Evolutionary conservation across 768 basidiomycete species (phyloP).

Genomic region (Phlegmacium glaucopus): DNA sequence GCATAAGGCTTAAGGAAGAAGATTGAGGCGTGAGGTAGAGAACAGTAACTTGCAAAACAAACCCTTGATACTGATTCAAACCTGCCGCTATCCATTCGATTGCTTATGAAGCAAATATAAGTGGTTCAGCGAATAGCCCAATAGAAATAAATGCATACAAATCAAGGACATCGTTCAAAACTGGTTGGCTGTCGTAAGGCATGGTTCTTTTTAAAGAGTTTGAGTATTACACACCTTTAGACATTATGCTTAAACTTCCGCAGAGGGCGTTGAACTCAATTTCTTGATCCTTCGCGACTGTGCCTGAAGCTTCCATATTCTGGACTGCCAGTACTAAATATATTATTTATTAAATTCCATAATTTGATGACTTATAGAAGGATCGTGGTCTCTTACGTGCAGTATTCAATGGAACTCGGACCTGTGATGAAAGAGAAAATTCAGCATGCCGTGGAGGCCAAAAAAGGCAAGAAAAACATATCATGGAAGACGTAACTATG

Average conservation of each 20-base stretch:
- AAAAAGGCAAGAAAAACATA: constrained; percentile 35
- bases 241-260: constrained; percentile 85
- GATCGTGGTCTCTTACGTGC: constrained; percentile 41
- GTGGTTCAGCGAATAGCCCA: background rate
- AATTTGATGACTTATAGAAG: constrained; percentile 14
- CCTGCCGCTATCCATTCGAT: constrained; percentile 83
- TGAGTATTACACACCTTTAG: constrained; percentile 50
- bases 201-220: background rate
- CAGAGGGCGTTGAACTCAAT: constrained; percentile 87
- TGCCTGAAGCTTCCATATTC: constrained; percentile 82
- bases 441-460: background rate
- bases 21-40: constrained; percentile 2
- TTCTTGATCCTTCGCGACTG: constrained; percentile 70
- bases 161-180: constrained; percentile 77
- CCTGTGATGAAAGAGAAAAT: constrained; percentile 42
- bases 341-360: background rate
- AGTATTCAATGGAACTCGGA: constrained; percentile 79
- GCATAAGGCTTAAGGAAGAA: constrained; percentile 51
- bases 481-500: constrained; percentile 75
- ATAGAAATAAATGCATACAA: constrained; percentile 42
- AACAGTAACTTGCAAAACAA: too few species aligned
- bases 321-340: constrained; percentile 74
- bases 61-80: constrained; percentile 70
- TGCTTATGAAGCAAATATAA: constrained; percentile 36
- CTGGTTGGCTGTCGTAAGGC: constrained; percentile 28